A percentile compares a stretch with the other conserved stretches of the same genome.
These are phyloP conservation scores for Nakaseomyces sp. DNA, from an alignment of 1,139 yeast species.

Conservation along the genomic window DNA sequence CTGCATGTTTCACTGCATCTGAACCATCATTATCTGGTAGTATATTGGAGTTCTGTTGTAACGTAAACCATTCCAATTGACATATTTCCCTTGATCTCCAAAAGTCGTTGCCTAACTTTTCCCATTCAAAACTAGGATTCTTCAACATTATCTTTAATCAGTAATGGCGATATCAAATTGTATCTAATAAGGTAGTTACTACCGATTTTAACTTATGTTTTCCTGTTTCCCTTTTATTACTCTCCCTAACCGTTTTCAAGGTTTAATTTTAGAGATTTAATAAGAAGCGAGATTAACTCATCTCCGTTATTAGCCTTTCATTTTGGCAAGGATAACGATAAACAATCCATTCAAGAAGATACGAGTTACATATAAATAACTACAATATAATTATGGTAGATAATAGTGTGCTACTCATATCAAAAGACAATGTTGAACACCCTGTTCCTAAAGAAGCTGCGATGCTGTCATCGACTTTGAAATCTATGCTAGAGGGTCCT, in stretches of 20 bases:
- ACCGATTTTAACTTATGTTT: too few relatives aligned
- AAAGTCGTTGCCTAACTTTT: constrained; percentile 51
- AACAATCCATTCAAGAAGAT: too few relatives aligned
- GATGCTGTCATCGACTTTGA: constrained; percentile 68
- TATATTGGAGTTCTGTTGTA: background rate
- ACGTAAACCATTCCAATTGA: constrained; percentile 14
- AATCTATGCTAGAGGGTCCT: constrained; percentile 40
- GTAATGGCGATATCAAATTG: too few relatives aligned
- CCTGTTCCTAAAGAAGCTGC: constrained; percentile 72
- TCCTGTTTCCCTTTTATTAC: too few relatives aligned
- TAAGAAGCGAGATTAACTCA: too few relatives aligned
- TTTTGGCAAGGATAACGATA: too few relatives aligned
- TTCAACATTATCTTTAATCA: too few relatives aligned
- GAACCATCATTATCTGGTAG: background rate
- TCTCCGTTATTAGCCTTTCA: too few relatives aligned
- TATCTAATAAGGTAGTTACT: too few relatives aligned
- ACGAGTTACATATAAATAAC: background rate
- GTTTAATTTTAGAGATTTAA: too few relatives aligned
- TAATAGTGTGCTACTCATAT: constrained; percentile 51
- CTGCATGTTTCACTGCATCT: constrained; percentile 12
- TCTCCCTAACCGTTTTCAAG: too few relatives aligned
- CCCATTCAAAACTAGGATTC: constrained; percentile 52
- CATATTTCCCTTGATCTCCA: constrained; percentile 39
- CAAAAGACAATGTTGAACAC: constrained; percentile 64
- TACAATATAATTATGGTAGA: background rate